phyloP scores from a whole-genome alignment of 371 early-diverging fungal species.

The Mucor saturninus region DNA sequence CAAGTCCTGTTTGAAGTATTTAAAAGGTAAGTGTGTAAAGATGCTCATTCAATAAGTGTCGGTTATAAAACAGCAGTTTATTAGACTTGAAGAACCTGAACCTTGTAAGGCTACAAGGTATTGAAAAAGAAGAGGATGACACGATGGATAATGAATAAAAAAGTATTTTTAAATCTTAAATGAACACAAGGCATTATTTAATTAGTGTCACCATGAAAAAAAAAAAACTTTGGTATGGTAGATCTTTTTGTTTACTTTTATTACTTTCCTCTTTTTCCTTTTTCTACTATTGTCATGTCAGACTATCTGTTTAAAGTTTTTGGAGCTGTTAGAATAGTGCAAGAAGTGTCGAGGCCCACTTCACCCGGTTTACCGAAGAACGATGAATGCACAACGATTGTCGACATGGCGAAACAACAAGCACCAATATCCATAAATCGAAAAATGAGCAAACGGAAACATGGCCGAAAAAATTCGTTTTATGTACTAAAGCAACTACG shows the following conservation, averaged over 20 bases:
- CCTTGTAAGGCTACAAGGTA: conserved; percentile 40
- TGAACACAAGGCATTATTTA: not conserved
- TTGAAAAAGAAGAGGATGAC: conserved; percentile 34
- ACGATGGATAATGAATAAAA: conserved; percentile 23
- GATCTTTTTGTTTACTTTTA: not conserved
- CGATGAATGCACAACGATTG: not conserved
- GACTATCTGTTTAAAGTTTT: conserved; percentile 27
- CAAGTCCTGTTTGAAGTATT: conserved; percentile 33
- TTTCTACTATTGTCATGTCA: conserved; percentile 9
- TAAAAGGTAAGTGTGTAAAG: conserved; percentile 31
- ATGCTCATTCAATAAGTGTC: too few species aligned
- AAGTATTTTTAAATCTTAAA: not conserved
- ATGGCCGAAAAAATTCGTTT: conserved; percentile 26
- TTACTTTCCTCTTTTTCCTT: not conserved
- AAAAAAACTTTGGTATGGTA: not conserved
- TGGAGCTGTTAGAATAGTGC: conserved; percentile 31
- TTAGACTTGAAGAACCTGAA: conserved; percentile 35
- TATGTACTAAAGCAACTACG: conserved; percentile 22
- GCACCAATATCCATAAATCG: not conserved
- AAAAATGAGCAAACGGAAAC: conserved; percentile 5
- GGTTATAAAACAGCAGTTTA: not conserved
- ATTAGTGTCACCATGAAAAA: not conserved
- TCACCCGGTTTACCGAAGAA: not conserved
- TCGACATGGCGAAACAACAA: not conserved
- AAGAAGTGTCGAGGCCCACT: conserved; percentile 27